These are phyloP conservation scores for Phyllosticta citrichinensis DNA, from an alignment of 2,329 filamentous ascomycete genomes.

Conservation along the genomic window DNA sequence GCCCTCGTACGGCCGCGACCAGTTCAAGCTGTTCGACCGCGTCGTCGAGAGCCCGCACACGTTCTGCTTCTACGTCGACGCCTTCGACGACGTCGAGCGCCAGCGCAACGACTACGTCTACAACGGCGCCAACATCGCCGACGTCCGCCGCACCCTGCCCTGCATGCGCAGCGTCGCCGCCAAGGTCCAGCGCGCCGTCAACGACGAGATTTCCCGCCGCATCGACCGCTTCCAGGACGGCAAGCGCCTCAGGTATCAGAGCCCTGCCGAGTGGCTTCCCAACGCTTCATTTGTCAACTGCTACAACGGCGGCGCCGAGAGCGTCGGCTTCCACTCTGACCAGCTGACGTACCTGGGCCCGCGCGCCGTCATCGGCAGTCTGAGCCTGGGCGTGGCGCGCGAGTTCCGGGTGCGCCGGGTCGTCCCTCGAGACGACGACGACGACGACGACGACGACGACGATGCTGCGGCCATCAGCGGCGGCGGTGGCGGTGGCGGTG, in stretches of 20 bases:
- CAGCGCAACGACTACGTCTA: slow-evolving; percentile 79
- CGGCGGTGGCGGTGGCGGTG: too few species aligned
- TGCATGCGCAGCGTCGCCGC: slow-evolving; percentile 60
- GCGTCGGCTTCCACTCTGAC: slow-evolving; percentile 86
- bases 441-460: slow-evolving; percentile 33
- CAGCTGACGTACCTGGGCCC: slow-evolving; percentile 90
- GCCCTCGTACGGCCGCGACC: slow-evolving; percentile 56
- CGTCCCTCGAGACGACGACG: slow-evolving; percentile 46
- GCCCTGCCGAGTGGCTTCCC: slow-evolving; percentile 61
- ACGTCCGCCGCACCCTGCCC: slow-evolving; percentile 67
- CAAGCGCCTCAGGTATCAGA: slow-evolving; percentile 69
- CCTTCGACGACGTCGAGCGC: slow-evolving; percentile 53
- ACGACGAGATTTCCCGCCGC: slow-evolving; percentile 61
- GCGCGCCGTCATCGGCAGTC: slow-evolving; percentile 74
- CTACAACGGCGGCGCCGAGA: slow-evolving; percentile 60
- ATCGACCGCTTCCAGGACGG: slow-evolving; percentile 55
- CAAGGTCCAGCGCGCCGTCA: slow-evolving; percentile 65
- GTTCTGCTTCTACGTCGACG: slow-evolving; percentile 72
- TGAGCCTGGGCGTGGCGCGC: slow-evolving; percentile 84
- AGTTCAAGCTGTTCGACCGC: slow-evolving; percentile 81
- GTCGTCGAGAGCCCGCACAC: slow-evolving; percentile 81
- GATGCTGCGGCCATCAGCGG: too few species aligned
- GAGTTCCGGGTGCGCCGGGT: slow-evolving; percentile 83
- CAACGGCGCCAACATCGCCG: slow-evolving; percentile 65
- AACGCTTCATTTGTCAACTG: slow-evolving; percentile 95